phyloP scores from a whole-genome alignment of 192 early-diverging fungal genomes.

The Podila minutissima region DNA sequence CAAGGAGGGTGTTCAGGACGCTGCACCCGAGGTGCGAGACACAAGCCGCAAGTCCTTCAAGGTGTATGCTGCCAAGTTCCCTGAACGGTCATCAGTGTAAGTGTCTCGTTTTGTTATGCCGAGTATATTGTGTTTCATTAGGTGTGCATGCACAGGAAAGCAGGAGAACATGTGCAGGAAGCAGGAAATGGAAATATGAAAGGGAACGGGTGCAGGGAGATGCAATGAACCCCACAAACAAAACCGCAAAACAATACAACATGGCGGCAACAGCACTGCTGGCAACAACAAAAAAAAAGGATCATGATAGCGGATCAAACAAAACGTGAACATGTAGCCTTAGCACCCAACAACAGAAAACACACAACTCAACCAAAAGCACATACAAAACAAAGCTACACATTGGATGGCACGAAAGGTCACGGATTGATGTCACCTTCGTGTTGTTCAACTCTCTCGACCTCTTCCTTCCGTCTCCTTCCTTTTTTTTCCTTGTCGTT shows the following conservation, averaged over 20 bases:
- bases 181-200: no score
- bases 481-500: not conserved
- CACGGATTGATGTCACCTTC: not conserved
- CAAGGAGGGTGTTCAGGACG: conserved; percentile 56
- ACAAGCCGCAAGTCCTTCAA: conserved; percentile 57
- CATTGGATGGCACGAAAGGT: no score
- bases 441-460: not conserved
- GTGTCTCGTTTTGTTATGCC: conserved; percentile 6
- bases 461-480: not conserved
- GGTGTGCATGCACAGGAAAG: no score
- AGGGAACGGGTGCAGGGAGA: no score
- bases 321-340: not conserved
- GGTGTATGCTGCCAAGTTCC: conserved; percentile 58
- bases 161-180: no score
- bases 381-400: not conserved
- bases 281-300: not conserved
- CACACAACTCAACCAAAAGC: not conserved
- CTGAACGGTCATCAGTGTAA: conserved; percentile 50
- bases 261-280: no score
- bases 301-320: not conserved
- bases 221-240: no score
- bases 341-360: no score
- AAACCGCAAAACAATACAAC: no score
- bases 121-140: no score
- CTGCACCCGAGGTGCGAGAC: conserved; percentile 59